Evolutionary conservation across 2,329 filamentous ascomycete genomes (phyloP).

Genomic region (Harringtonia lauricola): DNA sequence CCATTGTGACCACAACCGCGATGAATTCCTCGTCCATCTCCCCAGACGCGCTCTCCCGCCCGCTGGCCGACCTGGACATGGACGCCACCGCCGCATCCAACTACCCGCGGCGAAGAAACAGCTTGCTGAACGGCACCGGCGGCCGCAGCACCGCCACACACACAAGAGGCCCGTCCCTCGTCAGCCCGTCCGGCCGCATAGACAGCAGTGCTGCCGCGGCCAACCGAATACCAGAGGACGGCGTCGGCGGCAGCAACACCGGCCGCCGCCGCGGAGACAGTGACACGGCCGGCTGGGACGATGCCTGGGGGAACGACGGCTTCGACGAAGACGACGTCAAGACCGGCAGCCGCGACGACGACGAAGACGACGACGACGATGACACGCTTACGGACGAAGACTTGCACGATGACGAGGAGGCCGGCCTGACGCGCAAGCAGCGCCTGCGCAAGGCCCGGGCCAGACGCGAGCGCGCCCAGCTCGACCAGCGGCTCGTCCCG

Average conservation of each 20-base stretch:
- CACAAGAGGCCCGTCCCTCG: background rate
- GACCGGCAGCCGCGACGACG: constrained; percentile 64
- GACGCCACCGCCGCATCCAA: constrained; percentile 35
- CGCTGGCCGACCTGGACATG: constrained; percentile 41
- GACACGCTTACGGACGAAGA: constrained; percentile 58
- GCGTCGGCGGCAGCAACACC: background rate
- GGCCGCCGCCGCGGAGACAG: background rate
- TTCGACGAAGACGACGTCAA: constrained; percentile 67
- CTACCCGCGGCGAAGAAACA: constrained; percentile 45
- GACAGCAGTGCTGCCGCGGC: background rate
- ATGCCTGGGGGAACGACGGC: constrained; percentile 75
- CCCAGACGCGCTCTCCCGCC: background rate
- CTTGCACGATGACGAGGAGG: constrained; percentile 78
- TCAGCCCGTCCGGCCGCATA: too few species aligned
- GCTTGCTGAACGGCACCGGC: constrained; percentile 31
- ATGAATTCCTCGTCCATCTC: background rate
- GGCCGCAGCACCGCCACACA: background rate
- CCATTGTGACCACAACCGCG: too few species aligned
- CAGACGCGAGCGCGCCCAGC: constrained; percentile 53
- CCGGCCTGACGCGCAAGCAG: constrained; percentile 67
- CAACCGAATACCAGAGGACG: background rate
- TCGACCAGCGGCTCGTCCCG: constrained; percentile 61
- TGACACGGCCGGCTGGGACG: constrained; percentile 61
- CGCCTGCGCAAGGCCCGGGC: constrained; percentile 55
- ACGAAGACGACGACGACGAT: constrained; percentile 74